Base-by-base conservation (phyloP, 2,329 filamentous ascomycete species). In the Pyricularia pennisetigena region DNA sequence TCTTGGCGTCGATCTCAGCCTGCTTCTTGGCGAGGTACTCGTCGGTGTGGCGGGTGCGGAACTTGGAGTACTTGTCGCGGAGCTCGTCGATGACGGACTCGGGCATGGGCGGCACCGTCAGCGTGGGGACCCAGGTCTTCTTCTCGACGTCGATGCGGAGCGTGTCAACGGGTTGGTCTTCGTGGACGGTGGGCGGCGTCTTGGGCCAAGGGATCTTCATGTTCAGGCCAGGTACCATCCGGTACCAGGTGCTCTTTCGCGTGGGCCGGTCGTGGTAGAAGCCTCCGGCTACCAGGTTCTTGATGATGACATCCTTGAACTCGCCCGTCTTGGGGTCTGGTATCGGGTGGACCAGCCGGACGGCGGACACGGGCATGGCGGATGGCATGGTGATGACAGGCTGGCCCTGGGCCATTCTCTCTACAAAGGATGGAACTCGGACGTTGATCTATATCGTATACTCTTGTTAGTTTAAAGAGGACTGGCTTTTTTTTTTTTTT, bases 311-410 rank as follows among this genome's bases (percentile, higher is more conserved):
- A 76, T 98, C 94, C 75, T 87, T 86, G 63, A 84, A 84, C 30
- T 79, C 74, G 74, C 89, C 88, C 14, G 90, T 91, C 71, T 80
- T 78, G 20, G 86, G 83, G 76, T 95, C 86, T 66, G 82, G 82
- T 68, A 96, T 82, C 26, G 92, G 88, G 75, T 92, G 88, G 65
- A 98, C 92, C 41, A 97, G 91, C 69, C 92, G 91, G 71, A 98
- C 83, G 70, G 91, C 83, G 41, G 86, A 84, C 74, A 96, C 83
- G 68, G 90, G 84, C 35, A 97, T 77, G 35, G 88, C 81, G 67
- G 86, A 76, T 73, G 85, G 81, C 69, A 83, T 74, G 73, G 82
- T 75, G 64, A 83, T 78, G 69, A 84, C 79, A 49, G 80, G 76
- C 66, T 67, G 70, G 68, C 20, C 32, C 77, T 72, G 68, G 79